phyloP scores from a whole-genome alignment of 306 rosid genomes.

The Vicia villosa region DNA sequence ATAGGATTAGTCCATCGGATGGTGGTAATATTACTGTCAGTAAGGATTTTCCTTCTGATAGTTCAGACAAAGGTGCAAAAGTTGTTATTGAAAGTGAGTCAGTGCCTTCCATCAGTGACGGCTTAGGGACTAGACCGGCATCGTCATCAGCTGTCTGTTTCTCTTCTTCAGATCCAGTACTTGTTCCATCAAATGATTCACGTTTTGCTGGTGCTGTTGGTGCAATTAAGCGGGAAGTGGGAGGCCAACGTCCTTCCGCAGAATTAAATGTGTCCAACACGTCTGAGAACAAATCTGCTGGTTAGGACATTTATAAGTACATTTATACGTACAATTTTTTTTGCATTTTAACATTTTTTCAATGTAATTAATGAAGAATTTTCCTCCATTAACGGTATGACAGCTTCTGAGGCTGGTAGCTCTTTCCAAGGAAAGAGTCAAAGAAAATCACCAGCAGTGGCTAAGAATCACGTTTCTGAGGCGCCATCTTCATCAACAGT shows the following conservation, averaged over 20 bases:
- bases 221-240: slow-evolving; percentile 68
- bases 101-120: slow-evolving; percentile 44
- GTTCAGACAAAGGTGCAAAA: slow-evolving; percentile 45
- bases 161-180: slow-evolving; percentile 67
- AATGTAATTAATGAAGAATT: slow-evolving; percentile 25
- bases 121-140: slow-evolving; percentile 41
- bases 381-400: slow-evolving; percentile 31
- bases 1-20: slow-evolving; percentile 44
- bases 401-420: slow-evolving; percentile 62
- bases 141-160: slow-evolving; percentile 57
- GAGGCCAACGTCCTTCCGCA: slow-evolving; percentile 49
- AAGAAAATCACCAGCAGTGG: slow-evolving; percentile 57
- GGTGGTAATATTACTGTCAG: slow-evolving; percentile 45
- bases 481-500: slow-evolving; percentile 52
- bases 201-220: slow-evolving; percentile 63
- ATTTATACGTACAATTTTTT: too few species aligned
- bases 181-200: slow-evolving; percentile 64
- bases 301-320: slow-evolving; percentile 44
- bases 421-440: slow-evolving; percentile 60
- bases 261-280: slow-evolving; percentile 50
- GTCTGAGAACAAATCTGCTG: slow-evolving; percentile 51
- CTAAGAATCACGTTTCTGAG: slow-evolving; percentile 58
- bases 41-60: slow-evolving; percentile 43
- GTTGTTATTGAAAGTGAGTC: slow-evolving; percentile 48
- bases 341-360: slow-evolving; percentile 26